Percentiles rank a stretch among this genome's conserved stretches.
These are phyloP conservation scores for Glonium stellatum DNA, from an alignment of 495 filamentous ascomycete species.

Conservation along the genomic window DNA sequence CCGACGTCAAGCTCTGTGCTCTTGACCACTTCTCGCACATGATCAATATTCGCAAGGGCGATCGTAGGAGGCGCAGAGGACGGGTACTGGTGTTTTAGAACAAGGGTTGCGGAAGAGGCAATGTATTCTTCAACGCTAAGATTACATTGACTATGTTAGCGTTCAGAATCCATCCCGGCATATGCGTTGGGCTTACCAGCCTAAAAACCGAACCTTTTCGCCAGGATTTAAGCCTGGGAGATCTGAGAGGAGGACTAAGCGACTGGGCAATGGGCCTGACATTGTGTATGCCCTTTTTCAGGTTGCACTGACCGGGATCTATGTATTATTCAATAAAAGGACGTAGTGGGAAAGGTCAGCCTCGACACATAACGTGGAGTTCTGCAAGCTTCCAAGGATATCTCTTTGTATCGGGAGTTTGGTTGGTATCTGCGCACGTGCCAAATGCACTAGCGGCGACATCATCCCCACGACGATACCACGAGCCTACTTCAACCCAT, in stretches of 20 bases:
- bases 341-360: background rate
- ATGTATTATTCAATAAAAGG: background rate
- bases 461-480: background rate
- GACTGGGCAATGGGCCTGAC: conserved; percentile 56
- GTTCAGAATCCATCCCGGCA: background rate
- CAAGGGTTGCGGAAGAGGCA: conserved; percentile 49
- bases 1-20: conserved; percentile 56
- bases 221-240: conserved; percentile 50
- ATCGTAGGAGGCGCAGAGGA: conserved; percentile 33
- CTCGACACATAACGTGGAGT: background rate
- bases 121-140: conserved; percentile 65
- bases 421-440: background rate
- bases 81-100: conserved; percentile 63
- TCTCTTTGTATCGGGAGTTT: no score
- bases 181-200: conserved; percentile 57
- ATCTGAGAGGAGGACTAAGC: conserved; percentile 59
- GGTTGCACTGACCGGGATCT: no score
- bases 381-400: background rate
- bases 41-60: conserved; percentile 61
- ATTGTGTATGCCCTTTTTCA: background rate
- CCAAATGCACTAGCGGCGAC: background rate
- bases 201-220: conserved; percentile 81
- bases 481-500: background rate
- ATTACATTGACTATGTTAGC: background rate
- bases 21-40: conserved; percentile 59